Evolutionary conservation across 2,329 filamentous ascomycete species (phyloP), one percentile per base, ranked within the genome.

Genomic region (Hymenoscyphus occultus): DNA sequence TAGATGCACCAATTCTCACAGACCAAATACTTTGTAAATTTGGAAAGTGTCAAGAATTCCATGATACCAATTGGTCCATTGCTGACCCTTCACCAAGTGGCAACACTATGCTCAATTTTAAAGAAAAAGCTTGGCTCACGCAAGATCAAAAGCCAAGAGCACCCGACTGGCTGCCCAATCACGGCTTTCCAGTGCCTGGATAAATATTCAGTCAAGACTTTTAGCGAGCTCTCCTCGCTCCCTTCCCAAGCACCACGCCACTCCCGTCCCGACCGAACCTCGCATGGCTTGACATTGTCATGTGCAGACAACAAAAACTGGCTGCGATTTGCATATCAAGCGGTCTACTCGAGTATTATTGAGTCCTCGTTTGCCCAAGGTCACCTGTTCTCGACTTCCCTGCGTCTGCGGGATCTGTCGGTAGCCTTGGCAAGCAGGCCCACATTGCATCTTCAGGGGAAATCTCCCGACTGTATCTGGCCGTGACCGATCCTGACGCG

Each of bases 101-200:
- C 48, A 28, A 54, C 48, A 12, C 48, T 54, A 54, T n/a, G 48
- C 48, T 22, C 22, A 54, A 54, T 54, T 10, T 54, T 54, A 54
- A 54, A 28, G 5, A 35, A 35, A 54, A 13, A 12, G 10, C 48
- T 54, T 54, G 48, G 48, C 19, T 7, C 48, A 54, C 48, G 19
- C 19, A 28, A 54, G 5, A 35, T 54, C 19, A 28, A 28, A 54
- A 28, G 48, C 10, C 19, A 10, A 14, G 45, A 22, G 22, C 19
- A 10, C n/a, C 45, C 19, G 22, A 22, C 10, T 9, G 22, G 10
- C 2, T 9, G 9, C 12, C 48, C 48, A 54, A 54, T 54, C 19
- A 54, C 6, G 10, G 10, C 6, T 9, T 22, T 48, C 9, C 7
- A 48, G 7, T n/a, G 16, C 42, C 16, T 35, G 16, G 3, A 7